Conservation (phyloP, 768 basidiomycete species). For the Boletus vinaceobasis region DNA sequence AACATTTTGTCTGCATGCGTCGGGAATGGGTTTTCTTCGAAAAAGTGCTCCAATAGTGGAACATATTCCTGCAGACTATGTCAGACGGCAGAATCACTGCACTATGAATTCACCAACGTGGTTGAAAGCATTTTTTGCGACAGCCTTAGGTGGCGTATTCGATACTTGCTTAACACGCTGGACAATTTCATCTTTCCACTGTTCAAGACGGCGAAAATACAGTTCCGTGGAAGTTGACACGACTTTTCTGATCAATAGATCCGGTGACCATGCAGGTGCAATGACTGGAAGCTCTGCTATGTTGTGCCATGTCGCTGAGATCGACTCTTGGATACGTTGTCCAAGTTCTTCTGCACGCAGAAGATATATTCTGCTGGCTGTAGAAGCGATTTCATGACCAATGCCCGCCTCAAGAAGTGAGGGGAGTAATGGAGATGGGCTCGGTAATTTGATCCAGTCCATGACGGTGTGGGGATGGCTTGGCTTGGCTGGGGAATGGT, state of each 20-base stretch:
- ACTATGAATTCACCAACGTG: too few species aligned
- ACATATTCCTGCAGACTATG: neutral
- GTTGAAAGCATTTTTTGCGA: too few species aligned
- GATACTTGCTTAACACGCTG: neutral
- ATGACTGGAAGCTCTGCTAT: neutral
- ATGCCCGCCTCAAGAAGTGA: neutral
- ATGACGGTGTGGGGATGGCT: too few species aligned
- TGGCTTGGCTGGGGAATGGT: too few species aligned
- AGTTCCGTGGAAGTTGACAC: neutral
- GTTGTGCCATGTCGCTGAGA: neutral
- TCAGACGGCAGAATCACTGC: too few species aligned
- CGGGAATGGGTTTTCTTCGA: conserved; percentile 10
- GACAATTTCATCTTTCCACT: conserved; percentile 1
- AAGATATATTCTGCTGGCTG: neutral
- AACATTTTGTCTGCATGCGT: conserved; percentile 12
- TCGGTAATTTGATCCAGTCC: neutral
- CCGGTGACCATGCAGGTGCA: rapidly evolving
- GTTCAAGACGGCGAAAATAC: neutral
- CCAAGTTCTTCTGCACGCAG: neutral
- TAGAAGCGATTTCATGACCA: neutral
- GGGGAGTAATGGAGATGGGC: neutral
- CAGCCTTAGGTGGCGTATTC: too few species aligned
- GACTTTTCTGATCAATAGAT: neutral
- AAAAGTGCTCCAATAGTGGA: conserved; percentile 11
- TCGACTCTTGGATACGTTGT: neutral